These are phyloP conservation scores for Fraxinus quadrangulata DNA, from an alignment of 257 asterid species.

Conservation along the genomic window DNA sequence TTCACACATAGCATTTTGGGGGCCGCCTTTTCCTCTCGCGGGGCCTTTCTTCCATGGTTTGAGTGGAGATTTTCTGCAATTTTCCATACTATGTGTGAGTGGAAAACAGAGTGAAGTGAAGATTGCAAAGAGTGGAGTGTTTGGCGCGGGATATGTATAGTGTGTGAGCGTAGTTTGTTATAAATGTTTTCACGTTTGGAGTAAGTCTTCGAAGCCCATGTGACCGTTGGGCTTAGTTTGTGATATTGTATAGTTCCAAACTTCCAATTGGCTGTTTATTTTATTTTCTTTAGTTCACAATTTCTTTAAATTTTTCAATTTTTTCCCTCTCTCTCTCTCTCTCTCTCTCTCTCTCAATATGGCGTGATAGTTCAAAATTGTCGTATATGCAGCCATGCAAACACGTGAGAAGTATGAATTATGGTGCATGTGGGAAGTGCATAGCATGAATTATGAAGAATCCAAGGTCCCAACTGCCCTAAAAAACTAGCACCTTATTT, in stretches of 20 bases:
- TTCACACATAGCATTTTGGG: slow-evolving; percentile 85
- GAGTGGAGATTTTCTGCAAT: slow-evolving; percentile 59
- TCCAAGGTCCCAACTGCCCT: slow-evolving; percentile 26
- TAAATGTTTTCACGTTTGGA: slow-evolving; percentile 83
- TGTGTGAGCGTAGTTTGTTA: slow-evolving; percentile 43
- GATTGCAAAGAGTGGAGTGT: slow-evolving; percentile 32
- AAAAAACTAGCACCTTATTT: too few species aligned
- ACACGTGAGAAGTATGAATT: slow-evolving; percentile 45
- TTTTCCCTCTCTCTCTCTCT: background rate
- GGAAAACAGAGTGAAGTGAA: slow-evolving; percentile 1
- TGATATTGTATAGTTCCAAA: slow-evolving; percentile 27
- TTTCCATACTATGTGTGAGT: slow-evolving; percentile 52
- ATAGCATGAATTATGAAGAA: slow-evolving; percentile 26
- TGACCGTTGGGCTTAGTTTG: slow-evolving; percentile 52
- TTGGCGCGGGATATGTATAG: slow-evolving; percentile 64
- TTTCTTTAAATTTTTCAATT: too few species aligned
- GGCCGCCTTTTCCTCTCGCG: slow-evolving; percentile 94
- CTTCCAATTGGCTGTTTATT: background rate
- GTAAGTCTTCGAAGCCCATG: slow-evolving; percentile 48
- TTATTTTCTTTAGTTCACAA: background rate
- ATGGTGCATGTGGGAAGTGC: slow-evolving; percentile 14
- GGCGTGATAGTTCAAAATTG: slow-evolving; percentile 3
- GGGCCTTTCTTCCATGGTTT: slow-evolving; percentile 99
- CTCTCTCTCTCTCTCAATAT: too few species aligned
- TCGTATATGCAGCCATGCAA: slow-evolving; percentile 31